Evolutionary conservation across 352 stramenopile genomes (phyloP), one percentile per base, ranked within the genome.

Genomic region (Globisporangium irregulare): DNA sequence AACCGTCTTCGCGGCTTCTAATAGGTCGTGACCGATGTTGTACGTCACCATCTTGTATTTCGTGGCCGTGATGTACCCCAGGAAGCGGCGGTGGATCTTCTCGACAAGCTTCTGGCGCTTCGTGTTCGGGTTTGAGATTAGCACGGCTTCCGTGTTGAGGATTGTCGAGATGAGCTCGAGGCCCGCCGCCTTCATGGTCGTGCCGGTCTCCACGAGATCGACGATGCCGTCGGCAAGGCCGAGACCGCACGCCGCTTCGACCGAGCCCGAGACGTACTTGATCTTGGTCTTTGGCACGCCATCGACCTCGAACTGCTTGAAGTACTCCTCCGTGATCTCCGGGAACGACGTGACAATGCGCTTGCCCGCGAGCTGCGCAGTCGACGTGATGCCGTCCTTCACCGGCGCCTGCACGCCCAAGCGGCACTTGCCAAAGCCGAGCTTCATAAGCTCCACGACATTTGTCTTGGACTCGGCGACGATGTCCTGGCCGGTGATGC

Each of bases 1-100:
- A 66, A 99, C 95, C 66, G 74, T 67, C 32, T 90, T 90, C 8
- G 96, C 94, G 50, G 77, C 66, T 8, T 96, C 76, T 24, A 99
- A 76, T 70, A 97, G 89, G 15, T 96, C 86, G 67, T 91, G 82
- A 66, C 78, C 74, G 71, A 99, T 90, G 78, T 99, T 99, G 88
- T 99, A 99, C 66, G 95, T 94, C 59, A 99, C 88, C 97, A 99
- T 99, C 51, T 97, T 86, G 83, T 99, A 99, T 79, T 98, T 98
- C 69, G 85, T 97, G 12, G 96, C 95, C n/a, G 95, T 98, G 67
- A 99, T 96, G 80, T 96, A 99, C 51, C 97, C 97, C 60, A 99
- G 76, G 64, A 99, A 98, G 54, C 97, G 93, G 73, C 97, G 90
- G 73, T 94, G 84, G 53, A 97, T 90, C 74, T 92, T 94, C 59